Percentiles rank a stretch among this genome's conserved stretches.
These are phyloP conservation scores for Vinca major DNA, from an alignment of 305 asterid genomes.

Conservation along the genomic window DNA sequence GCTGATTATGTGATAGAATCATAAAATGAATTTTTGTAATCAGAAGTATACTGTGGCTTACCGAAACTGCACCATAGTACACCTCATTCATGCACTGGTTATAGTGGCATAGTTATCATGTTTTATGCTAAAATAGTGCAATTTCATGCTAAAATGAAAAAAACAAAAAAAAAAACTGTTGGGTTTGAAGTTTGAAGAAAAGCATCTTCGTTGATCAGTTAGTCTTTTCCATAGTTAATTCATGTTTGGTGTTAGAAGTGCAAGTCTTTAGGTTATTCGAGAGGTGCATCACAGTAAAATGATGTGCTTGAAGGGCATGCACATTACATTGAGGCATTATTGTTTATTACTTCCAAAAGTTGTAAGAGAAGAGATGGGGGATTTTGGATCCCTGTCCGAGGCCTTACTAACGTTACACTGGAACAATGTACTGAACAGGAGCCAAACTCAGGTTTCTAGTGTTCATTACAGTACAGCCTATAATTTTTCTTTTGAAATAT, in stretches of 20 bases:
- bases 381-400: neutral
- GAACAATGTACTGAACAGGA: neutral
- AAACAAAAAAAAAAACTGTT: neutral
- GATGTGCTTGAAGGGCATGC: conserved; percentile 1
- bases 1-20: neutral
- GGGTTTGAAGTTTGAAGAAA: neutral
- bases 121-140: neutral
- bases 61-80: neutral
- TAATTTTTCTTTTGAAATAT: neutral
- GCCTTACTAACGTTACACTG: neutral
- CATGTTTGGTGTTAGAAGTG: neutral
- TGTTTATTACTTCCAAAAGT: neutral
- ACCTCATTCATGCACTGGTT: neutral
- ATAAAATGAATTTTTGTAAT: neutral
- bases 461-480: neutral
- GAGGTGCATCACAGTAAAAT: neutral
- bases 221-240: neutral
- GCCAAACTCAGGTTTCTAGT: neutral
- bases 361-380: neutral
- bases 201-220: neutral
- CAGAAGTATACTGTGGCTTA: neutral
- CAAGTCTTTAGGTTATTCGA: neutral
- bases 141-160: neutral
- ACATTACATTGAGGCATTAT: neutral
- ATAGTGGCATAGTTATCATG: neutral